Evolutionary conservation across 345 rosid species (phyloP).

Genomic region (Melaleuca alternifolia): DNA sequence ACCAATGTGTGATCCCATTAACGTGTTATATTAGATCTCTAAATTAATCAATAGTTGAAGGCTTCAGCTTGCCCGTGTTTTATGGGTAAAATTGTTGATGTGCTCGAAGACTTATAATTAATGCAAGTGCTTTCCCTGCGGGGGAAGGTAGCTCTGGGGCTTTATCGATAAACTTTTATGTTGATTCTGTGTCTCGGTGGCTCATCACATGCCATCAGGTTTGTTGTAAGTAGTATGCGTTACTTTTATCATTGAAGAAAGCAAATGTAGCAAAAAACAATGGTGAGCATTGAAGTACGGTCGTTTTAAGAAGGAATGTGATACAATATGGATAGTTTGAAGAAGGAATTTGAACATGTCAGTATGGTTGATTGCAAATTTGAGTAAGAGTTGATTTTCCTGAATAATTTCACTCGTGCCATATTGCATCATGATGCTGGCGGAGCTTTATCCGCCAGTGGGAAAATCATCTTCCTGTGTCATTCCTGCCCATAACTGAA

Average conservation of each 20-base stretch:
- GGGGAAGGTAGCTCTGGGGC: not conserved
- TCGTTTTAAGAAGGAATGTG: not conserved
- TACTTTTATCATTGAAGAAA: not conserved
- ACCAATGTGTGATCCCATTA: not conserved
- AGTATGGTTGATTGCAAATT: not conserved
- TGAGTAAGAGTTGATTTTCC: not conserved
- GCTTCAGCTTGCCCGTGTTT: not conserved
- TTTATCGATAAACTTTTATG: not conserved
- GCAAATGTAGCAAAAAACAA: not conserved
- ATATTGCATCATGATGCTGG: not conserved
- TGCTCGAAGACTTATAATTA: not conserved
- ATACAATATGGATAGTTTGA: not conserved
- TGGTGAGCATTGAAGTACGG: not conserved
- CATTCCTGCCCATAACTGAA: not conserved
- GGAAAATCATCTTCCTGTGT: too few relatives aligned
- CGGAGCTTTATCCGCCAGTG: too few relatives aligned
- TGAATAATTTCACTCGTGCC: not conserved
- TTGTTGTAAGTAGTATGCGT: not conserved
- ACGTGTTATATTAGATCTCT: not conserved
- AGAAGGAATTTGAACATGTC: not conserved
- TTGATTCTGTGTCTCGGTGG: not conserved
- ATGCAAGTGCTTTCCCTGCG: not conserved
- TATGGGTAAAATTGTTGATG: not conserved
- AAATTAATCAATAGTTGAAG: not conserved
- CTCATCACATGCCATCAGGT: not conserved